phyloP scores from a whole-genome alignment of 1,139 yeast species.

The Protomyces arabidopsidicola region DNA sequence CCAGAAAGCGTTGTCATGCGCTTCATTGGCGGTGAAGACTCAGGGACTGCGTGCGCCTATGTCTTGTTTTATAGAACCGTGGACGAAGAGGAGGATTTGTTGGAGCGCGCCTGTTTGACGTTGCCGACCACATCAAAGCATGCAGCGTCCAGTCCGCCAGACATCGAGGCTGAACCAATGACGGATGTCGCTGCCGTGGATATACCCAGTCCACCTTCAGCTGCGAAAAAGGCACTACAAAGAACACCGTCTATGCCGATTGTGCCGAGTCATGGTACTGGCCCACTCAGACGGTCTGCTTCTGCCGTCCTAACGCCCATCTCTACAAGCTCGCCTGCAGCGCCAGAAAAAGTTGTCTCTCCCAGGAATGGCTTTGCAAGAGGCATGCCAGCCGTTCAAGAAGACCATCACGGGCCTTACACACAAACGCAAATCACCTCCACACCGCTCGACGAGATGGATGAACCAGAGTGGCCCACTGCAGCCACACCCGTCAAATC shows the following conservation, averaged over 20 bases:
- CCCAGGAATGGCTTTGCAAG: neutral
- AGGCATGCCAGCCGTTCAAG: neutral
- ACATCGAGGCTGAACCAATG: neutral
- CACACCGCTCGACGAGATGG: constrained; percentile 18
- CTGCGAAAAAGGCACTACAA: neutral
- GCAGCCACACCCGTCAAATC: neutral
- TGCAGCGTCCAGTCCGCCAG: constrained; percentile 21
- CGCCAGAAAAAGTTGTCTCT: neutral
- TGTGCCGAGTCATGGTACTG: neutral
- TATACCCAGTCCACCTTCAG: neutral
- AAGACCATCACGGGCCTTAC: constrained; percentile 17
- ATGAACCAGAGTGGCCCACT: constrained; percentile 20
- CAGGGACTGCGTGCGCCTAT: constrained; percentile 88
- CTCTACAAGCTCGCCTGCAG: neutral
- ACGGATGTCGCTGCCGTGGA: neutral
- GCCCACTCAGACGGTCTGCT: neutral
- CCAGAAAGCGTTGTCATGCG: constrained; percentile 77
- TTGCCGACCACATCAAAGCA: constrained; percentile 3
- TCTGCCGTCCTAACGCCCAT: neutral
- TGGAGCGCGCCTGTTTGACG: constrained; percentile 5
- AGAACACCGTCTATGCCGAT: neutral
- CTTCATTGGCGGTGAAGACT: constrained; percentile 76
- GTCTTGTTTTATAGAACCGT: constrained; percentile 58
- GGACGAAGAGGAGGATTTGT: constrained; percentile 14
- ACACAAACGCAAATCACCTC: constrained; percentile 16